A percentile compares a stretch with the other conserved stretches of the same genome.
These are phyloP conservation scores for Oryza meridionalis DNA, from an alignment of 176 grass and related monocot species.

Conservation along the genomic window DNA sequence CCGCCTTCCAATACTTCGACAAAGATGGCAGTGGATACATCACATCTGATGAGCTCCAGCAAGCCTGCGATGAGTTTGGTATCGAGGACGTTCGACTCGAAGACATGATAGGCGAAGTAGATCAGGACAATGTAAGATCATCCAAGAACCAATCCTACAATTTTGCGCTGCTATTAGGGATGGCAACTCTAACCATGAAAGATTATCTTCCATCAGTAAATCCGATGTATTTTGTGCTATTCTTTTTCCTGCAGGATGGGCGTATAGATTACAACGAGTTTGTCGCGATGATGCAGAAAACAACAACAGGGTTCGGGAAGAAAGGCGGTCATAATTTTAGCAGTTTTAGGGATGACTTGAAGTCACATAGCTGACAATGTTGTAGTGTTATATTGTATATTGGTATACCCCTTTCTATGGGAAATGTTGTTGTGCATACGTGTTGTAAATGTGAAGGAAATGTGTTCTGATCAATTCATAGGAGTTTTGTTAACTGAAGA, in stretches of 20 bases:
- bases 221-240: neutral
- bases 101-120: slow-evolving; percentile 69
- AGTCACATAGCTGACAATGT: slow-evolving; percentile 48
- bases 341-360: slow-evolving; percentile 53
- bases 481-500: slow-evolving; percentile 12
- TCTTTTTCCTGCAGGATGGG: slow-evolving; percentile 49
- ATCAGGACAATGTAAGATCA: slow-evolving; percentile 63
- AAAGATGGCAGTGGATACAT: slow-evolving; percentile 77
- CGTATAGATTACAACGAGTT: slow-evolving; percentile 76
- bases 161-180: neutral
- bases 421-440: slow-evolving; percentile 48
- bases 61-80: slow-evolving; percentile 67
- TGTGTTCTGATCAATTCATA: slow-evolving; percentile 28
- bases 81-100: slow-evolving; percentile 61
- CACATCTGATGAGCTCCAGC: slow-evolving; percentile 63
- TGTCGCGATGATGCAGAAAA: slow-evolving; percentile 64
- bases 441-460: slow-evolving; percentile 51
- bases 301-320: slow-evolving; percentile 48
- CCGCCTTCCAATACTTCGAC: slow-evolving; percentile 67
- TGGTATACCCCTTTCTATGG: slow-evolving; percentile 15
- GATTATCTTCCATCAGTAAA: neutral
- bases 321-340: slow-evolving; percentile 51
- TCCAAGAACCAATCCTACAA: neutral
- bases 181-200: neutral
- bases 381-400: slow-evolving; percentile 16